Base-by-base conservation (phyloP, 108 stramenopile genomes). In the Nitzschia putrida region DNA sequence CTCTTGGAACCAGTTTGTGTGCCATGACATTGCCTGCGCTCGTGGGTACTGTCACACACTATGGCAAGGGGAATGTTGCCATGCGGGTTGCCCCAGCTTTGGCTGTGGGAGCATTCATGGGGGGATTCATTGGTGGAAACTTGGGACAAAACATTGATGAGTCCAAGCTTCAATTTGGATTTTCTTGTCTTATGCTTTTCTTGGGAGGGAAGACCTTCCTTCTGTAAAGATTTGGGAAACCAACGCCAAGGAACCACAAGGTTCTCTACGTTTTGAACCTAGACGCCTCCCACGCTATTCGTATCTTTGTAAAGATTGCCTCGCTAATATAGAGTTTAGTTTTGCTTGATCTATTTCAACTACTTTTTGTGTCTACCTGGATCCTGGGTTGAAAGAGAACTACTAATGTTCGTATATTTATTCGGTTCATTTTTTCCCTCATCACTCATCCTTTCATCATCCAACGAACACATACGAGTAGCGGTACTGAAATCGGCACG, bases 11-110 rank as follows among this genome's bases (percentile, higher is more conserved):
- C 0, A 88, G 87, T 10, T 57, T 70, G 13, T 83, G 87, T 38
- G 93, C 93, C 45, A 94, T 96, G 95, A 75, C 78, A 0, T 57
- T 90, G 25, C 91, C 95, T 0, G 93, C 94, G 0, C 54, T 87
- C 54, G 77, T 82, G 5, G 96, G 96, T 16, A 88, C 90, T 10
- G 58, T 68, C 11, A 88, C 94, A 16, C 91, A 97, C 78, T 81
- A 74, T 52, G 61, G 53, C 29, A 77, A 68, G 49, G 93, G 93
- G 2, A 93, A 90, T 66, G 85, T 97, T 0, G 68, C 71, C 40
- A 79, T 87, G 81, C 67, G 86, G 59, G 79, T 93, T 11, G 96
- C 93, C 3, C 80, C 91, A 0, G 72, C 83, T 8, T 67, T 97
- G 54, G 94, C 94, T 0, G 7, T 87, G 2, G 93, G 95, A 8